Conservation (phyloP, 306 rosid species). For the Vigna trinervia region DNA sequence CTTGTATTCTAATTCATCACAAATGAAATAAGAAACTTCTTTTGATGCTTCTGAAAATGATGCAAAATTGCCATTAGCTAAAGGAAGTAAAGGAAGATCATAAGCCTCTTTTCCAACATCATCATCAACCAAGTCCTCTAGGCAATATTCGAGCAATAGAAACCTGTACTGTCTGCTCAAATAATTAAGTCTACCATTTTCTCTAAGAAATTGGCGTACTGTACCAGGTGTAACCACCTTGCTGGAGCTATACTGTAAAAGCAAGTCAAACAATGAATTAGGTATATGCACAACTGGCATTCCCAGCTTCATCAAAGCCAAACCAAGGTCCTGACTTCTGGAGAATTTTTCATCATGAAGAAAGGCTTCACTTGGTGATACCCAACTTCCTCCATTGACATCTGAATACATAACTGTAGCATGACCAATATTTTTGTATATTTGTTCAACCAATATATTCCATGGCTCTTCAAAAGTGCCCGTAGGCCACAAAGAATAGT, state of each 20-base stretch:
- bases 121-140: constrained; percentile 90
- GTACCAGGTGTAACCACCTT: constrained; percentile 83
- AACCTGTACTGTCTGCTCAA: constrained; percentile 69
- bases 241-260: constrained; percentile 65
- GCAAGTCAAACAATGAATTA: constrained; percentile 66
- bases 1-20: constrained; percentile 78
- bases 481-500: constrained; percentile 88
- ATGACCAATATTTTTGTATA: constrained; percentile 66
- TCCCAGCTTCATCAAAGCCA: constrained; percentile 78
- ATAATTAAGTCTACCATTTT: constrained; percentile 52
- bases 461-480: constrained; percentile 99
- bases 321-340: constrained; percentile 75
- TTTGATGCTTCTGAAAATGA: constrained; percentile 65
- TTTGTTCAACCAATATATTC: constrained; percentile 76
- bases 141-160: constrained; percentile 89
- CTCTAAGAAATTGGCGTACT: constrained; percentile 84
- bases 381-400: constrained; percentile 90
- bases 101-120: constrained; percentile 80
- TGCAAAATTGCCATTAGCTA: constrained; percentile 91
- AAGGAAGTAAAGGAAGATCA: constrained; percentile 81
- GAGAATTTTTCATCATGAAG: constrained; percentile 79
- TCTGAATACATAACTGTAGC: constrained; percentile 78
- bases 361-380: constrained; percentile 82
- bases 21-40: constrained; percentile 78
- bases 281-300: constrained; percentile 90